A percentile compares a stretch with the other conserved stretches of the same genome.
Evolutionary conservation across 371 early-diverging fungal genomes (phyloP).

Genomic region (Mucor saturninus): DNA sequence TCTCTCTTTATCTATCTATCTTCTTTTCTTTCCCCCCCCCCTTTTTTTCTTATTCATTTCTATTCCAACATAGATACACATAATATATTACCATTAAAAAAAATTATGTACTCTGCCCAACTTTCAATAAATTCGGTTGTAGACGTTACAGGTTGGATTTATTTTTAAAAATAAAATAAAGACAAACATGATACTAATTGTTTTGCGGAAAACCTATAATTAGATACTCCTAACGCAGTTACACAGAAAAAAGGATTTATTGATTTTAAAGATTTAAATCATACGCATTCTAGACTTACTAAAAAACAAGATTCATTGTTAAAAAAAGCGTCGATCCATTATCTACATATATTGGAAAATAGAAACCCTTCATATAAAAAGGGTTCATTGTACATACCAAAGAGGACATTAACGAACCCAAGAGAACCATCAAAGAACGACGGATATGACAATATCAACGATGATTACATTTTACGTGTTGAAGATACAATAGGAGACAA

Average conservation of each 20-base stretch:
- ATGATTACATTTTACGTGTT: slow-evolving; percentile 35
- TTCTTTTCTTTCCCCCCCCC: neutral
- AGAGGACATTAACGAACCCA: slow-evolving; percentile 30
- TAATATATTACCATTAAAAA: neutral
- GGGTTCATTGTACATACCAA: slow-evolving; percentile 21
- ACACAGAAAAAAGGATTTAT: slow-evolving; percentile 15
- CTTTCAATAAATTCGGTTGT: neutral
- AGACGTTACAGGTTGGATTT: slow-evolving; percentile 1
- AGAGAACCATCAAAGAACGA: slow-evolving; percentile 29
- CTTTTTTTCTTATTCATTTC: neutral
- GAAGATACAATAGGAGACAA: slow-evolving; percentile 17
- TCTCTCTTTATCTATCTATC: slow-evolving; percentile 1
- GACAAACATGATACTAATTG: neutral
- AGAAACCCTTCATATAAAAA: slow-evolving; percentile 18
- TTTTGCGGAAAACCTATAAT: slow-evolving; percentile 8
- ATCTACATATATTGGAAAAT: slow-evolving; percentile 7
- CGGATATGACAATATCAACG: slow-evolving; percentile 32
- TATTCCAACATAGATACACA: too few relatives aligned
- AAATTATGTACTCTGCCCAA: slow-evolving; percentile 2
- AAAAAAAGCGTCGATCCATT: slow-evolving; percentile 19
- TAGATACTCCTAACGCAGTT: slow-evolving; percentile 12
- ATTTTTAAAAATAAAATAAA: neutral
- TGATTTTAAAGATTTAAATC: slow-evolving; percentile 1
- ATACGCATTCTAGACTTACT: slow-evolving; percentile 4
- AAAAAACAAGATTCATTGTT: neutral